Conservation (phyloP, 805 yeast genomes). For the Yarrowia sp. region DNA sequence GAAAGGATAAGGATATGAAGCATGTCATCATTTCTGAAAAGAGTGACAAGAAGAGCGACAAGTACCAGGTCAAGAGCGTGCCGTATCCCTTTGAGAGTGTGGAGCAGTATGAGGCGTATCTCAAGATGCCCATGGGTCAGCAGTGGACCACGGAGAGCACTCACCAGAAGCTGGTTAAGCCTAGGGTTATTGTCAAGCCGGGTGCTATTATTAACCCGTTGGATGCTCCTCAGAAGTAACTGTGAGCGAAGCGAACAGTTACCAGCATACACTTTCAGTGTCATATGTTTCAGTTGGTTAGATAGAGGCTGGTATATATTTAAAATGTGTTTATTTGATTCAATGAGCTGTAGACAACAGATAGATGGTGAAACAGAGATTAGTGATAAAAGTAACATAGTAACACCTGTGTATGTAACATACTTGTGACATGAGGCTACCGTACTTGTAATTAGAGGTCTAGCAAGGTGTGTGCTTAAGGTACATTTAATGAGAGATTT, state of each 20-base stretch:
- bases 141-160: slow-evolving; percentile 91
- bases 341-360: too few species aligned
- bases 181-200: slow-evolving; percentile 78
- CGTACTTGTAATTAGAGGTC: too few species aligned
- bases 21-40: slow-evolving; percentile 88
- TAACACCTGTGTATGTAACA: too few species aligned
- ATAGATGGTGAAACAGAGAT: too few species aligned
- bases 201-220: slow-evolving; percentile 91
- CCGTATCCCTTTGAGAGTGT: slow-evolving; percentile 92
- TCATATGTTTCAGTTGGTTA: too few species aligned
- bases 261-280: too few species aligned
- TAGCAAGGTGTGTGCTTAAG: too few species aligned
- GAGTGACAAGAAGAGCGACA: slow-evolving; percentile 76
- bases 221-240: slow-evolving; percentile 19
- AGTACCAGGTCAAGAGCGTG: slow-evolving; percentile 84
- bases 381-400: too few species aligned
- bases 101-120: slow-evolving; percentile 91
- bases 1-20: slow-evolving; percentile 72
- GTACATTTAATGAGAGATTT: too few species aligned
- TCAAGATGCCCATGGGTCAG: slow-evolving; percentile 94
- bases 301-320: too few species aligned
- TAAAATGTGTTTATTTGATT: too few species aligned
- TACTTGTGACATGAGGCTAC: too few species aligned
- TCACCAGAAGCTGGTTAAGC: slow-evolving; percentile 85
- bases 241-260: not conserved